Evolutionary conservation across 495 filamentous ascomycete genomes (phyloP), one percentile per base, ranked within the genome.

Genomic region (Niebla homalea): DNA sequence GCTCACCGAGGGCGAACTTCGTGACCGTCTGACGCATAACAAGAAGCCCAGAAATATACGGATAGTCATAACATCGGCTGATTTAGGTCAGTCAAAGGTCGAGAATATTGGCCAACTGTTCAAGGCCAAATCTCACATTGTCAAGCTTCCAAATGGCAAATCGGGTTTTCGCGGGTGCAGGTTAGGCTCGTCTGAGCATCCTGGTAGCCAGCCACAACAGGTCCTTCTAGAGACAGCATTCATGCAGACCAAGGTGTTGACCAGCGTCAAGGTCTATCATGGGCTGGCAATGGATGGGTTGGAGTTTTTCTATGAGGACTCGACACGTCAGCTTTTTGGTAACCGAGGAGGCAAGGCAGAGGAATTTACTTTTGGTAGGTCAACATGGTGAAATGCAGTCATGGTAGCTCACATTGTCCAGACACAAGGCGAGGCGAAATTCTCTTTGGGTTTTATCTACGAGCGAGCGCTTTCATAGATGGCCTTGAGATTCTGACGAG

Each of bases 281-380:
- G 88, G 85, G 0, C 66, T 69, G 50, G 82, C 85, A 6, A 53
- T 97, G 43, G 86, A 94, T 62, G 92, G 92, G 0, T 56, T 98
- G 11, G 92, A 96, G 60, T 96, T 98, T 61, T 74, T 83, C 52
- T 98, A 95, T 59, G 92, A 96, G 53, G 89, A 97, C 64, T 72
- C 72, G 22, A 84, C 84, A 2, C 84, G 74, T 50, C 90, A 98
- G 63, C 67, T 98, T 14, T 94, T 98, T 70, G 92, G 92, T 20
- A 89, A 87, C 54, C 73, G 76, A 52, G 87, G 84, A 6, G 87
- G 85, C 1, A 83, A 84, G 55, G 67, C 71, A 36, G 84, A 83
- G 8, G 77, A 79, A 29, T 95, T 92, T 65, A 70, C 81, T 11
- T 70, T 95, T 52, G 82, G 84, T 86, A 68, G 49, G 80, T 19